These are phyloP conservation scores for Lotmaria passim DNA, from an alignment of 208 protist species.

Conservation along the genomic window DNA sequence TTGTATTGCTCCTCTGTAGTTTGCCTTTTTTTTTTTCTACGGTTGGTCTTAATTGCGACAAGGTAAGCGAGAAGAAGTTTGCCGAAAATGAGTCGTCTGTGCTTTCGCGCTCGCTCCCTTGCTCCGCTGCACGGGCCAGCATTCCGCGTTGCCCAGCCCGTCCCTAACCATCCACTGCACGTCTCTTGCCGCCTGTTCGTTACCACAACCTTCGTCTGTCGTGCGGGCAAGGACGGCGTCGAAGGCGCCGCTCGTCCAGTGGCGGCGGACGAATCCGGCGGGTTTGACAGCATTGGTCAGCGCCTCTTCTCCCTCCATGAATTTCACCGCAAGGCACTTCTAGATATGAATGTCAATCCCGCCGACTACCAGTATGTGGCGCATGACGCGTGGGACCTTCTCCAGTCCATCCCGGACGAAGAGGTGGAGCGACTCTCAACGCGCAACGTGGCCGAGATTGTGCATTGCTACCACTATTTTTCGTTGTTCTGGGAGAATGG, in stretches of 20 bases:
- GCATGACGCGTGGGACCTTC: slow-evolving; percentile 56
- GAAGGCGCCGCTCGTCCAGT: not conserved
- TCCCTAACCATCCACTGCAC: not conserved
- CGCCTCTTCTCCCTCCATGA: slow-evolving; percentile 32
- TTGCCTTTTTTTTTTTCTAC: not conserved
- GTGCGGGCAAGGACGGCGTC: not conserved
- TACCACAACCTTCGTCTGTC: not conserved
- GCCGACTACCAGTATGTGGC: slow-evolving; percentile 24
- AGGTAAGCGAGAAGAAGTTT: not conserved
- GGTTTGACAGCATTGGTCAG: slow-evolving; percentile 6
- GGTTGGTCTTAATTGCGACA: too few species aligned
- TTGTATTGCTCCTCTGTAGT: not conserved
- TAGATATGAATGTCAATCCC: not conserved
- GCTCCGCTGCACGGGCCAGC: not conserved
- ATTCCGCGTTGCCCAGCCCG: not conserved
- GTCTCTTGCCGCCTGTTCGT: not conserved
- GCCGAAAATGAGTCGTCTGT: not conserved
- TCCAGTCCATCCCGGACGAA: slow-evolving; percentile 47
- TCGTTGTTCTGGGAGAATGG: slow-evolving; percentile 57
- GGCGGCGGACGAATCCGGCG: not conserved
- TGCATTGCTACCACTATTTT: slow-evolving; percentile 73
- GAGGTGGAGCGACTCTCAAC: slow-evolving; percentile 41
- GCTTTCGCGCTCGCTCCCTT: not conserved
- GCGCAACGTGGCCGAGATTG: slow-evolving; percentile 54
- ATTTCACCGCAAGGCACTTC: slow-evolving; percentile 9